Evolutionary conservation across 805 yeast genomes (phyloP).

Genomic region (Kodamaea hsintzibuensis): DNA sequence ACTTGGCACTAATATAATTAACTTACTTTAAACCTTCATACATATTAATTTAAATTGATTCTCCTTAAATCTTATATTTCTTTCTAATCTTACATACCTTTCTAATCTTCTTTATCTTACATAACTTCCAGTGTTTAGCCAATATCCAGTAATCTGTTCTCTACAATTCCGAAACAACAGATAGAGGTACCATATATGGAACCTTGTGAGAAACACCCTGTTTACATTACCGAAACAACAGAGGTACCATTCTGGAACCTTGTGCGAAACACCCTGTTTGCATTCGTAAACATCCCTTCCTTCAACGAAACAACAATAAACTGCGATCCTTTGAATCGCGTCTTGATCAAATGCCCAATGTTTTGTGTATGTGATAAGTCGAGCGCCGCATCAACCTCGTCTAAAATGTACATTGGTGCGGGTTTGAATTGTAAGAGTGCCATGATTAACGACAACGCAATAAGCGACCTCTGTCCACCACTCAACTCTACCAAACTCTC

Average conservation of each 20-base stretch:
- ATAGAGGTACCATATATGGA: too few relatives aligned
- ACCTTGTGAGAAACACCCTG: too few relatives aligned
- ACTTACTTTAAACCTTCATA: too few relatives aligned
- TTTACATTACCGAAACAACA: conserved; percentile 71
- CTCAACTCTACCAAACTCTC: conserved; percentile 91
- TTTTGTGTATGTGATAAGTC: conserved; percentile 97
- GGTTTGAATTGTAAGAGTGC: conserved; percentile 93
- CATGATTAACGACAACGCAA: conserved; percentile 88
- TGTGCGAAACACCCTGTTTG: conserved; percentile 90
- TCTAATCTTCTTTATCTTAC: too few relatives aligned
- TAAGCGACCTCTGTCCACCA: conserved; percentile 95
- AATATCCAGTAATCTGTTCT: too few relatives aligned
- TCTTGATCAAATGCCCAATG: conserved; percentile 93
- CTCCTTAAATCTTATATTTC: too few relatives aligned
- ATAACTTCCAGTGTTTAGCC: too few relatives aligned
- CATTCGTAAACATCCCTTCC: conserved; percentile 98
- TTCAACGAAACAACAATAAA: conserved; percentile 95
- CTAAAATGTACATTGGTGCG: conserved; percentile 97
- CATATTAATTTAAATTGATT: too few relatives aligned
- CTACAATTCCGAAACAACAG: too few relatives aligned
- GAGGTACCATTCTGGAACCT: conserved; percentile 97
- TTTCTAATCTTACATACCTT: too few relatives aligned
- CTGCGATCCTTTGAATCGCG: conserved; percentile 92
- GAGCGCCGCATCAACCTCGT: conserved; percentile 97
- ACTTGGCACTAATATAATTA: too few relatives aligned